Evolutionary conservation across 2,329 filamentous ascomycete genomes (phyloP), one percentile per base, ranked within the genome.

Genomic region (Cladosporium halotolerans): DNA sequence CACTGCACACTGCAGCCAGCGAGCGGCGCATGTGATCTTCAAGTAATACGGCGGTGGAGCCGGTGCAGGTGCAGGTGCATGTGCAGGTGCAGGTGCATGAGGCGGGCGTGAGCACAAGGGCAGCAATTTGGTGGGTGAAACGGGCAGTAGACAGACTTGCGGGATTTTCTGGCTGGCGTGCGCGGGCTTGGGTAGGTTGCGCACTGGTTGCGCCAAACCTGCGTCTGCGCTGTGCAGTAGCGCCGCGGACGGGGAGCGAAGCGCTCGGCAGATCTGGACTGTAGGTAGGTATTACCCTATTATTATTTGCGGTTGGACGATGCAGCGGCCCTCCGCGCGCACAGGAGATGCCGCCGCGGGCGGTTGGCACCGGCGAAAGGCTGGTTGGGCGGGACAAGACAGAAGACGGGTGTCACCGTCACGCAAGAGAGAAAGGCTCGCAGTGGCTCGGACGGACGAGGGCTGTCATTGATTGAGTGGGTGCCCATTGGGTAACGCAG

Each of bases 141-240:
- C 4, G n/a, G 34, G 7, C 4, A 11, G 4, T 6, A 13, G 36
- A 4, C 36, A 13, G 36, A 9, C 9, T 14, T 39, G 36, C 36
- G 36, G 36, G 3, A 39, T 39, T 39, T 39, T 39, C 36, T n/a
- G 36, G 36, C 36, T 8, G 4, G n/a, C 34, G n/a, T 34, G 9
- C 9, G 13, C 16, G 16, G 16, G 16, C 16, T 48, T 18, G 23
- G n/a, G 8, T 19, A 4, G 44, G 19, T n/a, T 9, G 18, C 13
- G 11, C 34, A 31, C 23, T 39, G 47, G 39, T 34, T 50, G 47
- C 39, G 36, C 16, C 14, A 40, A 51, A 51, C 48, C 48, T 51
- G 48, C 48, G 34, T 43, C 40, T 51, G 48, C 48, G 14, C 40
- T 16, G 40, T 44, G 48, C 48, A 44, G 48, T 51, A 51, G 48